Evolutionary conservation across 2,329 filamentous ascomycete genomes (phyloP), one percentile per base, ranked within the genome.

Genomic region (Aspergillus ibericus): DNA sequence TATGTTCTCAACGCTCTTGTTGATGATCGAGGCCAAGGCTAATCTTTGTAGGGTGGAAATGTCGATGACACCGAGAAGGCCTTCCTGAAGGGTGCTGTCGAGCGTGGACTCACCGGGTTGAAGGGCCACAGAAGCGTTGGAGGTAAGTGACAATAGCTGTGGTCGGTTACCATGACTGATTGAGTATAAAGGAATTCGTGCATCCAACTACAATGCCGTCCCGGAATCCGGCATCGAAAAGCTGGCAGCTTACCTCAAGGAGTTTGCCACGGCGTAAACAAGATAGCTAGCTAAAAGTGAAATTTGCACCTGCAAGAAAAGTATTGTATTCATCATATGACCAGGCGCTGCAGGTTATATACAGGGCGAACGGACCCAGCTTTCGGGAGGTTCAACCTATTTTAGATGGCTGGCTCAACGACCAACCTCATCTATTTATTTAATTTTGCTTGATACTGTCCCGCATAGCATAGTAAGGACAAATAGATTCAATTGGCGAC

Each of bases 61-160:
- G 86, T 88, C 53, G 87, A 84, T 12, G 83, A 87, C 20, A 57
- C 63, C 22, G 93, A 98, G 75, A 91, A 92, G 76, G 82, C 82
- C 0, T 98, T 98, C 78, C 75, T 98, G 47, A 83, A 88, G 60
- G 86, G 89, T 49, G 88, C 87, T 1, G 85, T 88, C 59, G 83
- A 84, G 60, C 81, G 80, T 54, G 86, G 89, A 0, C 79, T 97
- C 22, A 85, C 87, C 25, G 93, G 92, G 0, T 80, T 97, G 44
- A 96, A 96, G 80, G 93, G 93, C 0, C 93, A 98, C 74, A 84
- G 93, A 61, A 90, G 85, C 59, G 88, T 98, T 1, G 91, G 92
- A 15, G 93, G 93, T 66, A 56, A 54, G 63, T 29, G 15, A 7
- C n/a, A 34, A 16, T 36, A 18, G 12, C 18, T 15, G 8, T 47